A percentile compares a stretch with the other conserved stretches of the same genome.
Evolutionary conservation across 441 rosid species (phyloP).

Genomic region (Kokia cookei): DNA sequence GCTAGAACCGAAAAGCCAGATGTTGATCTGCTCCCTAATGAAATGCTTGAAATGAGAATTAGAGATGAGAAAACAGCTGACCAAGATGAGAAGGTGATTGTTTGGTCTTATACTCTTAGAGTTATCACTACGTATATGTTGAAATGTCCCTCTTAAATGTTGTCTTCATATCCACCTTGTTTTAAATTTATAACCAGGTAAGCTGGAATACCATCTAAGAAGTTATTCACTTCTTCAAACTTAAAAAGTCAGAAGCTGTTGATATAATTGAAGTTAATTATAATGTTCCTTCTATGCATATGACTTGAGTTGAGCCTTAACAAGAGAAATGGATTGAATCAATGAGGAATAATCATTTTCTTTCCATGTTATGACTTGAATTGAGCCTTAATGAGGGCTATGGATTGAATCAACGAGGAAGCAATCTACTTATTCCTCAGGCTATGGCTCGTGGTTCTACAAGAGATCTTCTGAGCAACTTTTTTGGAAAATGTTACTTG

Average conservation of each 20-base stretch:
- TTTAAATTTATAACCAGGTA: neutral
- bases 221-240: neutral
- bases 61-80: slow-evolving; percentile 45
- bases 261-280: neutral
- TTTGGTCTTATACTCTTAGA: neutral
- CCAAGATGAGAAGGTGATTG: slow-evolving; percentile 58
- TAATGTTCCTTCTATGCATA: neutral
- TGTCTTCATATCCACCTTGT: neutral
- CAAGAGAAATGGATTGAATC: neutral
- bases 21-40: slow-evolving; percentile 58
- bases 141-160: neutral
- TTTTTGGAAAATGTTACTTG: neutral
- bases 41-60: slow-evolving; percentile 56
- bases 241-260: neutral
- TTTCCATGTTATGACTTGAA: neutral
- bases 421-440: neutral
- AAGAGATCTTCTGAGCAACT: neutral
- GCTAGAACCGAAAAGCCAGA: slow-evolving; percentile 29
- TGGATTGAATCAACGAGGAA: neutral
- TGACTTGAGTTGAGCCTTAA: neutral
- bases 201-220: neutral
- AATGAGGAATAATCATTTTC: neutral
- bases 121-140: neutral
- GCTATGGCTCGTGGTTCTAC: neutral
- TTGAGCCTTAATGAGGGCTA: neutral